Evolutionary conservation across 495 filamentous ascomycete genomes (phyloP).

Genomic region (Alectoria sarmentosa): DNA sequence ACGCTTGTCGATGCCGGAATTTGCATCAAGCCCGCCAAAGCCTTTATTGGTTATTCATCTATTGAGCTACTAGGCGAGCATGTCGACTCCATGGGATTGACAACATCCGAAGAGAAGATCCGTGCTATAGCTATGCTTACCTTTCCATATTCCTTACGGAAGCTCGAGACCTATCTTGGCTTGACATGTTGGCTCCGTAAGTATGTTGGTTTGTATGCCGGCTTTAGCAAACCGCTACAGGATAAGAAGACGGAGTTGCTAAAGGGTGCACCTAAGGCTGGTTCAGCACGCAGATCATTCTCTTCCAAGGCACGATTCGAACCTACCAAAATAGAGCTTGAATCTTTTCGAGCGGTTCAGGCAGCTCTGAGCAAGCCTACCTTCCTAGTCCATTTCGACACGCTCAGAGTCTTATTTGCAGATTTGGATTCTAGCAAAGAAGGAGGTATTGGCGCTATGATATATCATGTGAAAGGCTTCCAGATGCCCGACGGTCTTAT

Average conservation of each 20-base stretch:
- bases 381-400: background rate
- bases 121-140: background rate
- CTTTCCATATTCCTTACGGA: background rate
- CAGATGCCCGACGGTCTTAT: background rate
- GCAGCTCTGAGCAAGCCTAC: background rate
- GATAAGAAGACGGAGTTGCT: slow-evolving; percentile 1
- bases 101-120: slow-evolving; percentile 2
- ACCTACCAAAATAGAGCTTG: background rate
- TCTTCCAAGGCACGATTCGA: too few relatives aligned
- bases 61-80: slow-evolving; percentile 10
- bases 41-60: slow-evolving; percentile 6
- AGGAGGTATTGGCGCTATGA: background rate
- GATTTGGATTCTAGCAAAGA: background rate
- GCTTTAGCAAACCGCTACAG: background rate
- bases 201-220: background rate
- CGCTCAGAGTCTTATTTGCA: background rate
- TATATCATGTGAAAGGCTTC: background rate
- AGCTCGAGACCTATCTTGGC: slow-evolving; percentile 13
- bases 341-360: background rate
- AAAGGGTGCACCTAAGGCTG: background rate
- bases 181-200: background rate
- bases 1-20: background rate
- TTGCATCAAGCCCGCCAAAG: background rate
- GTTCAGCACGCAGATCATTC: too few relatives aligned
- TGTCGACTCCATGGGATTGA: slow-evolving; percentile 12